Conservation (phyloP, 2,329 filamentous ascomycete species). For the Ophiostoma australiae region DNA sequence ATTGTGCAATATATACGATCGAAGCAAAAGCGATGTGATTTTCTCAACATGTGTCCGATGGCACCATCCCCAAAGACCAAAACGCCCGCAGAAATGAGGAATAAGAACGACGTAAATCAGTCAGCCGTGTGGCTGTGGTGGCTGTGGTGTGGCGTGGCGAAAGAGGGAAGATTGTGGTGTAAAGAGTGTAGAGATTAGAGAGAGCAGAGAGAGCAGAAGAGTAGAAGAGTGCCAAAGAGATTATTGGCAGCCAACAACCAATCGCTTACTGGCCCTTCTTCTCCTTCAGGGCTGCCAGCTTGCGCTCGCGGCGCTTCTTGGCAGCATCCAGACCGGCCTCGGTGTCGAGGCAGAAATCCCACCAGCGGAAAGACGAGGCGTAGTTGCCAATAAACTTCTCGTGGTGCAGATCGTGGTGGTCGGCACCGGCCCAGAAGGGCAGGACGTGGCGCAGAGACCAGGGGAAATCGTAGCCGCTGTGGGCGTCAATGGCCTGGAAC, state of each 20-base stretch:
- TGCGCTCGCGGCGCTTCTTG: slow-evolving; percentile 75
- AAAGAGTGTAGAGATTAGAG: neutral
- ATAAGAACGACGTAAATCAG: slow-evolving; percentile 9
- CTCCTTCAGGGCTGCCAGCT: slow-evolving; percentile 58
- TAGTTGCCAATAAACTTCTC: slow-evolving; percentile 99
- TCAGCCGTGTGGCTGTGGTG: neutral
- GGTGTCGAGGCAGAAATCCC: slow-evolving; percentile 91
- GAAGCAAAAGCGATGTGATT: slow-evolving; percentile 15
- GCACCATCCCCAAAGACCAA: slow-evolving; percentile 22
- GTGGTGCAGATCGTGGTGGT: slow-evolving; percentile 95
- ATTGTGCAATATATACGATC: slow-evolving; percentile 27
- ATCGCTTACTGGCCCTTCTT: slow-evolving; percentile 61
- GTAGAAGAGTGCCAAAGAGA: neutral
- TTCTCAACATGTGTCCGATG: slow-evolving; percentile 15
- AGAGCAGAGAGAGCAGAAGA: too few relatives aligned
- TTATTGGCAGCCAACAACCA: neutral
- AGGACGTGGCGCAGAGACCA: slow-evolving; percentile 90
- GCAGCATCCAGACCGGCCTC: slow-evolving; percentile 85
- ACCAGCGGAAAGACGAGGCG: slow-evolving; percentile 96
- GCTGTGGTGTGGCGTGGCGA: neutral
- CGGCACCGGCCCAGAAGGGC: slow-evolving; percentile 95
- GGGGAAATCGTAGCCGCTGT: slow-evolving; percentile 97
- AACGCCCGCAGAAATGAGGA: slow-evolving; percentile 20
- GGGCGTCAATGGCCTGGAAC: slow-evolving; percentile 96
- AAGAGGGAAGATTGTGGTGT: neutral